Evolutionary conservation across 192 early-diverging fungal genomes (phyloP).

Genomic region (Backusella australiensis): DNA sequence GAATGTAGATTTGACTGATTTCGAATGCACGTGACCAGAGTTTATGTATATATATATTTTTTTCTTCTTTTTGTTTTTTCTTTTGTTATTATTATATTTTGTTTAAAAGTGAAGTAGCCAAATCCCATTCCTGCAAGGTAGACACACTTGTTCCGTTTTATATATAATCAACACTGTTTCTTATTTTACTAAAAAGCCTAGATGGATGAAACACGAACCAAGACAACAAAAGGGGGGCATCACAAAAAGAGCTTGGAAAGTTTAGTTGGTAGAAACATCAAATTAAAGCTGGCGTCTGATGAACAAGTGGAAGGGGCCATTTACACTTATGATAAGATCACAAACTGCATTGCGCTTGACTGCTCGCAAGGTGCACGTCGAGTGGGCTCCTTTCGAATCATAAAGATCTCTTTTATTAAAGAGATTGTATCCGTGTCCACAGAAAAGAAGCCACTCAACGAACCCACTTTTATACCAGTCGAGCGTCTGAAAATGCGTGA

Average conservation of each 20-base stretch:
- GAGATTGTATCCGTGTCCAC: conserved; percentile 38
- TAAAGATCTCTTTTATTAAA: conserved; percentile 61
- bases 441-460: conserved; percentile 9
- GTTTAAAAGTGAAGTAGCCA: background rate
- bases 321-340: conserved; percentile 56
- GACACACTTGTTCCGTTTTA: too few species aligned
- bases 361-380: conserved; percentile 32
- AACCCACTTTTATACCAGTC: conserved; percentile 45
- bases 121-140: background rate
- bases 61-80: background rate
- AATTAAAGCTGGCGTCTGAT: conserved; percentile 44
- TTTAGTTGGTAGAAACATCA: conserved; percentile 46
- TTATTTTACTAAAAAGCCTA: background rate
- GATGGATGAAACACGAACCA: background rate
- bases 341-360: conserved; percentile 61
- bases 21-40: background rate
- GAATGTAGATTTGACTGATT: background rate
- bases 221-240: background rate
- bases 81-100: background rate
- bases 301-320: conserved; percentile 55
- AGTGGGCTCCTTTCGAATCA: conserved; percentile 48
- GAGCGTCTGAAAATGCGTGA: conserved; percentile 54
- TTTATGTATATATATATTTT: background rate
- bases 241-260: conserved; percentile 41
- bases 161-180: too few species aligned